Evolutionary conservation across 805 yeast species (phyloP), one percentile per base, ranked within the genome.

Genomic region (Phaffomyces opuntiae): DNA sequence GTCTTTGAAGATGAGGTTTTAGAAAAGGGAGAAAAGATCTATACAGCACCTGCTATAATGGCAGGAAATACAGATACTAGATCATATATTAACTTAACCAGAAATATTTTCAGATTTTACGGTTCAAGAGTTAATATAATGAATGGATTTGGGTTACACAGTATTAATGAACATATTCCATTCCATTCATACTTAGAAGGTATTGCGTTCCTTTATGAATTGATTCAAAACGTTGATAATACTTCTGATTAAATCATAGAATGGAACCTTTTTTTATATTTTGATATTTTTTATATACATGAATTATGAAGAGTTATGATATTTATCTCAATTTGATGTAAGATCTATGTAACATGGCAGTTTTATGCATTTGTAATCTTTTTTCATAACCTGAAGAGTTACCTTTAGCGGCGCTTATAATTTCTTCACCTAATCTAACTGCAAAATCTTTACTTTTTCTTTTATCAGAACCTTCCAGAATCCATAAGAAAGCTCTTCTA

Each of bases 341-440:
- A 43, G 96, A 82, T 78, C 97, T 83, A 68, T 87, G 89, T 40
- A 88, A 80, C 62, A 89, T 81, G 39, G 97, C 96, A 49, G 78
- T 70, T 68, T 83, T 87, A 67, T 91, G 98, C 73, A 86, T 78
- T 59, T 78, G 81, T 44, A 79, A 77, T 66, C 83, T 80, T 72
- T 86, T 89, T 52, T 88, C 97, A 65, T 79, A 86, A 21, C 93
- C 89, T 32, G 89, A 73, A 37, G 91, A 79, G 58, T 78, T 81
- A 43, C 96, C 96, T 55, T 77, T 79, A 56, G 71, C 73, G 29
- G 93, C 93, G 43, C 83, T 72, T 35, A 87, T 62, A 48, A 93
- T 77, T 66, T 93, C 98, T 67, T 93, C 98, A 35, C 90, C 89
- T 39, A 93, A 72, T 59, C 98, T 78, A 36, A 93, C 97, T 2